These are phyloP conservation scores for Apophysomyces elegans DNA, from an alignment of 371 early-diverging fungal genomes.

Conservation along the genomic window DNA sequence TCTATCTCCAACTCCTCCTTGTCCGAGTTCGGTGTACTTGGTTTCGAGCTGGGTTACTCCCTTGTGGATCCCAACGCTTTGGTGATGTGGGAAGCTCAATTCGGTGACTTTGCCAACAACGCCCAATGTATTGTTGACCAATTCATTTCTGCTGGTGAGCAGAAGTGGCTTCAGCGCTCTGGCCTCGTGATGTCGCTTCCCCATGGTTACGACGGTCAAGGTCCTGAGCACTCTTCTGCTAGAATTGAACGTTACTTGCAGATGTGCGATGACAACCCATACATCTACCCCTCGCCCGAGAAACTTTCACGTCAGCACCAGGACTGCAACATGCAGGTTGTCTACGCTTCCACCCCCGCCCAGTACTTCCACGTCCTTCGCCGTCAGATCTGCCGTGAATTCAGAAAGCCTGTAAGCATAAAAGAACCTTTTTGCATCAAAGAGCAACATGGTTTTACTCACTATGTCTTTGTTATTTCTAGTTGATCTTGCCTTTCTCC, in stretches of 20 bases:
- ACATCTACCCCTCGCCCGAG: slow-evolving; percentile 79
- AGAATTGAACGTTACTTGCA: slow-evolving; percentile 95
- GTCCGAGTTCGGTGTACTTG: slow-evolving; percentile 95
- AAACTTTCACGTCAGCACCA: slow-evolving; percentile 89
- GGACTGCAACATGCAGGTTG: slow-evolving; percentile 97
- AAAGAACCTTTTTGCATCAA: neutral
- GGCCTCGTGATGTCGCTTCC: slow-evolving; percentile 93
- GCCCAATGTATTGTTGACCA: slow-evolving; percentile 98
- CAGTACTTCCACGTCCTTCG: slow-evolving; percentile 97
- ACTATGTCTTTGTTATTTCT: slow-evolving; percentile 12
- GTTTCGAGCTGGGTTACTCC: slow-evolving; percentile 96
- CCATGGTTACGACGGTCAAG: slow-evolving; percentile 98
- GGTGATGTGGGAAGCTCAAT: slow-evolving; percentile 98
- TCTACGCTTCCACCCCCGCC: slow-evolving; percentile 93
- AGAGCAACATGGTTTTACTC: neutral
- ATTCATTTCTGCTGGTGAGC: slow-evolving; percentile 94
- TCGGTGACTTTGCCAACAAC: slow-evolving; percentile 97
- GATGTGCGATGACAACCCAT: slow-evolving; percentile 93
- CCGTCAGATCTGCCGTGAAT: slow-evolving; percentile 95
- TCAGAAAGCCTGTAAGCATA: slow-evolving; percentile 86
- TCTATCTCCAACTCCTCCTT: slow-evolving; percentile 93
- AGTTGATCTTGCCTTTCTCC: slow-evolving; percentile 86
- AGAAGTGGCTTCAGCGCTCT: slow-evolving; percentile 96
- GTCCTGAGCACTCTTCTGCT: slow-evolving; percentile 96
- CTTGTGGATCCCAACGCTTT: slow-evolving; percentile 92